phyloP scores from a whole-genome alignment of 2,329 filamentous ascomycete species.

The Talaromyces verruculosus region DNA sequence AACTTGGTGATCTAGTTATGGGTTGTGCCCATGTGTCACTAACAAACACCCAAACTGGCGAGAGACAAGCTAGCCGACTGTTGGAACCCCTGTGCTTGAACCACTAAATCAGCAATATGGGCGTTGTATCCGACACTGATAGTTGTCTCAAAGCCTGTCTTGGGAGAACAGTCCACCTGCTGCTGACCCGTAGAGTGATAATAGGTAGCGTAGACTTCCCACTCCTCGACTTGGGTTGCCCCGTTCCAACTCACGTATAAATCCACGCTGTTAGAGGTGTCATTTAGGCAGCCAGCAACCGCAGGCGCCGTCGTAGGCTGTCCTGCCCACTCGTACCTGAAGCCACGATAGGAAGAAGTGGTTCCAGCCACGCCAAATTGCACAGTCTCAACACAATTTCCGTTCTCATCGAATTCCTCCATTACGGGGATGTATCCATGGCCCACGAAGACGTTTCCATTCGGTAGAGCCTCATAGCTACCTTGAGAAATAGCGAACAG shows the following conservation, averaged over 20 bases:
- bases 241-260: conserved; percentile 24
- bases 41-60: not conserved
- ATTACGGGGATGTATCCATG: conserved; percentile 20
- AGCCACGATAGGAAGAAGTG: conserved; percentile 1
- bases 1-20: not conserved
- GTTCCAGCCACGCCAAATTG: conserved; percentile 4
- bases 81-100: not conserved
- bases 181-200: not conserved
- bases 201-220: conserved; percentile 4
- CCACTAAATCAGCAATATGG: not conserved
- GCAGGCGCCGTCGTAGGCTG: not conserved
- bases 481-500: conserved; percentile 19
- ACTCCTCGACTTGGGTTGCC: conserved; percentile 19
- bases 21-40: not conserved
- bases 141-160: not conserved
- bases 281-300: not conserved
- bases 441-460: conserved; percentile 16
- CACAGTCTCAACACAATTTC: conserved; percentile 17
- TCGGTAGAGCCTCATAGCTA: conserved; percentile 17
- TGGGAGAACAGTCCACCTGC: not conserved
- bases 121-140: not conserved
- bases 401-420: conserved; percentile 20
- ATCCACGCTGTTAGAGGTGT: not conserved
- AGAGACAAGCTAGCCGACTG: not conserved
- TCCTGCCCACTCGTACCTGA: not conserved